phyloP scores from a whole-genome alignment of 139 green algal species.

The Chlorella sp. region DNA sequence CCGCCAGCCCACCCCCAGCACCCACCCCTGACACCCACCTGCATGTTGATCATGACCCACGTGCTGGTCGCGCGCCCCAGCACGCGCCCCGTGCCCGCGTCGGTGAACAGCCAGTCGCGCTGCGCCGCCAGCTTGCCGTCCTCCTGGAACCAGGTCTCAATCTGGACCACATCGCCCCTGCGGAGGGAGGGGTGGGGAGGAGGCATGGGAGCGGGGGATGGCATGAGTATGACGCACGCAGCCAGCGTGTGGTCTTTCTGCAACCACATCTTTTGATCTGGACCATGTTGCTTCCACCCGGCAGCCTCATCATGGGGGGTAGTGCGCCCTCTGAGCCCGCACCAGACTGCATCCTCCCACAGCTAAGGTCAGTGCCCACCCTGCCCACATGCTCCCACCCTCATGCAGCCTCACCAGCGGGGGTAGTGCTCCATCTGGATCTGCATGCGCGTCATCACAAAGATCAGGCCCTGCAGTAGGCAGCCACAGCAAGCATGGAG shows the following conservation, averaged over 20 bases:
- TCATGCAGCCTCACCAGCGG: slow-evolving; percentile 72
- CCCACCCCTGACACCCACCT: not conserved
- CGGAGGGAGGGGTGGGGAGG: not conserved
- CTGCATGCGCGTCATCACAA: slow-evolving; percentile 92
- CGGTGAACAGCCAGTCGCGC: slow-evolving; percentile 83
- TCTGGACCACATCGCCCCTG: slow-evolving; percentile 76
- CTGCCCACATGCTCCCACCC: too few relatives aligned
- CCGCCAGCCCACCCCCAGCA: too few relatives aligned
- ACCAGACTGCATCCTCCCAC: too few relatives aligned
- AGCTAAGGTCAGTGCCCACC: too few relatives aligned
- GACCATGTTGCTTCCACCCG: not conserved
- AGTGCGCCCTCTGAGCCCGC: too few relatives aligned
- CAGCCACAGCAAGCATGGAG: too few relatives aligned
- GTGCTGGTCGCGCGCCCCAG: slow-evolving; percentile 88
- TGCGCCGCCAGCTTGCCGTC: slow-evolving; percentile 81
- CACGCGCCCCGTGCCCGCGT: slow-evolving; percentile 61
- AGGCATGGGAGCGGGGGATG: too few relatives aligned
- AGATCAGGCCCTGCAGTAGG: slow-evolving; percentile 80
- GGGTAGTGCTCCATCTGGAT: slow-evolving; percentile 93
- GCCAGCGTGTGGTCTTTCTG: too few relatives aligned
- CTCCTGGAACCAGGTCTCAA: slow-evolving; percentile 93
- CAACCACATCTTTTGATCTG: too few relatives aligned
- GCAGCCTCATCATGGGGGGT: not conserved
- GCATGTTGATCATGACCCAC: slow-evolving; percentile 94
- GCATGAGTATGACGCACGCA: too few relatives aligned